phyloP scores from a whole-genome alignment of 306 rosid genomes.

The Rosa lucieae region DNA sequence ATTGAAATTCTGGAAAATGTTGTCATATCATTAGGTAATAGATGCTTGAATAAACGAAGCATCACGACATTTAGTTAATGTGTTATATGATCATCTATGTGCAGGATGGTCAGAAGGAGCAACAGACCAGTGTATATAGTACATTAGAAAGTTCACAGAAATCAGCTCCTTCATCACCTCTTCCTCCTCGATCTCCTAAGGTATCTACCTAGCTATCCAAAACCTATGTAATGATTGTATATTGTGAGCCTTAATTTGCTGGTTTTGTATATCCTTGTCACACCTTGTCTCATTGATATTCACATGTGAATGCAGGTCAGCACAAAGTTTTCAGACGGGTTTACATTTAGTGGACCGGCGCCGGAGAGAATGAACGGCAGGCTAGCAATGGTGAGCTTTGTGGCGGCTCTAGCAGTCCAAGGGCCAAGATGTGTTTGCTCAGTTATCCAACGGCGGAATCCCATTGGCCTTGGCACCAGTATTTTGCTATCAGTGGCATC shows the following conservation, averaged over 20 bases:
- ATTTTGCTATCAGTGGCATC: slow-evolving; percentile 52
- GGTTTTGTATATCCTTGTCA: not conserved
- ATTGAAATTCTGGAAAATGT: no score
- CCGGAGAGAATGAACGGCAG: slow-evolving; percentile 74
- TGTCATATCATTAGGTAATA: not conserved
- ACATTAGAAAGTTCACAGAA: not conserved
- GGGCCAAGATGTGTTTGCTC: slow-evolving; percentile 51
- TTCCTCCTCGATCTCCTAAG: slow-evolving; percentile 4
- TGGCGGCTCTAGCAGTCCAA: slow-evolving; percentile 52
- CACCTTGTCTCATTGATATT: not conserved
- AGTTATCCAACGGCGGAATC: slow-evolving; percentile 55
- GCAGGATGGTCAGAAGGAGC: slow-evolving; percentile 10
- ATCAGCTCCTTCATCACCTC: slow-evolving; percentile 7
- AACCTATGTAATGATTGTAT: not conserved
- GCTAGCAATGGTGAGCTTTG: slow-evolving; percentile 67
- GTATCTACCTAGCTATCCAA: not conserved
- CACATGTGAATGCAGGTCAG: slow-evolving; percentile 28
- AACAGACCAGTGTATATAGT: not conserved
- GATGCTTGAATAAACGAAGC: not conserved
- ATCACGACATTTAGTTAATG: no score
- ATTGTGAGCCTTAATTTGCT: not conserved
- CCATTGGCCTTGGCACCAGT: slow-evolving; percentile 54
- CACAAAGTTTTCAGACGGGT: slow-evolving; percentile 44
- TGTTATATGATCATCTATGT: not conserved
- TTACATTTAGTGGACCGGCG: slow-evolving; percentile 64